These are phyloP conservation scores for Cucumis sativus DNA, from an alignment of 306 rosid genomes.

Conservation along the genomic window DNA sequence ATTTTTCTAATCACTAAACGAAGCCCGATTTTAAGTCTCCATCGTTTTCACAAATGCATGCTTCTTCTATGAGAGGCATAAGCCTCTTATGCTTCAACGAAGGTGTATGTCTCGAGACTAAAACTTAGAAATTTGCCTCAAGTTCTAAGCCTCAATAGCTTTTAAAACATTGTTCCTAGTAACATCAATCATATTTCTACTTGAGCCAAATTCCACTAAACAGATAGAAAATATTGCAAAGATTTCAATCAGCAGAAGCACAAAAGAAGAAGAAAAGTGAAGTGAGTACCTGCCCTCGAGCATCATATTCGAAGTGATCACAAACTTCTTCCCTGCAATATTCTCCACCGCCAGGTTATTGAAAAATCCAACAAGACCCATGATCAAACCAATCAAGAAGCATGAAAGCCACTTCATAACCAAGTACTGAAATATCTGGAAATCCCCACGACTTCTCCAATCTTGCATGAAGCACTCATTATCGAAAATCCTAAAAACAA, in stretches of 20 bases:
- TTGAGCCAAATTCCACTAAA: neutral
- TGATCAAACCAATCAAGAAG: constrained; percentile 48
- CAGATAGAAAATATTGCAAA: neutral
- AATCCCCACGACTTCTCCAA: constrained; percentile 60
- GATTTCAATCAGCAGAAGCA: neutral
- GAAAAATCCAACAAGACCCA: constrained; percentile 58
- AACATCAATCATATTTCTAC: neutral
- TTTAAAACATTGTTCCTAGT: neutral
- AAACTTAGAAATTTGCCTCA: too few species aligned
- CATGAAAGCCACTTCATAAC: constrained; percentile 74
- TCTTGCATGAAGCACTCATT: constrained; percentile 85
- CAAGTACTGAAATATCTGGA: constrained; percentile 46
- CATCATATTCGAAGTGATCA: constrained; percentile 83
- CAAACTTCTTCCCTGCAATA: constrained; percentile 86
- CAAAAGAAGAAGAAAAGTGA: neutral
- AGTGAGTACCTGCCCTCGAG: constrained; percentile 40
- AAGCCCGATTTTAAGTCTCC: too few species aligned
- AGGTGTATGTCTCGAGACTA: too few species aligned
- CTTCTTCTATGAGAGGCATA: too few species aligned
- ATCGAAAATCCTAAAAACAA: constrained; percentile 49
- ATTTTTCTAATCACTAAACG: too few species aligned
- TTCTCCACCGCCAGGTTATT: constrained; percentile 90
- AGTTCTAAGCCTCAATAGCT: too few species aligned
- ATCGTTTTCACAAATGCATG: too few species aligned
- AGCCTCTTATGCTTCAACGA: too few species aligned